phyloP scores from a whole-genome alignment of 176 grass and related monocot species.

The Dactylis glomerata region DNA sequence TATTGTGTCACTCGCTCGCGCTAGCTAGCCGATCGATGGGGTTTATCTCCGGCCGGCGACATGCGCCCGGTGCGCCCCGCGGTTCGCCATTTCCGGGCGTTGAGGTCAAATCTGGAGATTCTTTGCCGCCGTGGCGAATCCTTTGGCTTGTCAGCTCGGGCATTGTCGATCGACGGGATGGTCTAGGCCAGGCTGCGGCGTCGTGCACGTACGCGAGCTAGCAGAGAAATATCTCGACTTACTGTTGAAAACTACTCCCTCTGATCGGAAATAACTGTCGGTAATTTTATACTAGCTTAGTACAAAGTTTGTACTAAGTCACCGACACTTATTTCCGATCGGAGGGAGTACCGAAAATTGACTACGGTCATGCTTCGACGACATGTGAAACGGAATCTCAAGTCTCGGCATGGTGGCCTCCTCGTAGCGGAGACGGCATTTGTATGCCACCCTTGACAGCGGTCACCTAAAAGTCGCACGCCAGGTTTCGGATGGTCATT shows the following conservation, averaged over 20 bases:
- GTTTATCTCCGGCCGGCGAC: neutral
- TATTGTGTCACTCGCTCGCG: constrained; percentile 14
- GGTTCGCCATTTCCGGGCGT: constrained; percentile 7
- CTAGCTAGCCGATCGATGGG: neutral
- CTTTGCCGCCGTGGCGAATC: constrained; percentile 5
- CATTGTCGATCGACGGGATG: neutral
- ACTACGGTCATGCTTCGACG: neutral
- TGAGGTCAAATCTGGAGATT: constrained; percentile 10
- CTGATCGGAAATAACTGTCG: too few species aligned
- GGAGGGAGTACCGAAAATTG: neutral
- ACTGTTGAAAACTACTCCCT: too few species aligned
- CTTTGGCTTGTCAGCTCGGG: neutral
- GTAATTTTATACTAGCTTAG: too few species aligned
- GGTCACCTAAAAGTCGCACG: neutral
- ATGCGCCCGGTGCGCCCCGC: neutral
- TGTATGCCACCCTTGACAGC: neutral
- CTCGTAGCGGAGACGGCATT: neutral
- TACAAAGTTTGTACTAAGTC: too few species aligned
- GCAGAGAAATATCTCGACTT: neutral
- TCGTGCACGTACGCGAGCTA: neutral
- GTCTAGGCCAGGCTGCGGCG: neutral
- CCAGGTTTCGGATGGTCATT: neutral
- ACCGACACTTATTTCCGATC: too few species aligned
- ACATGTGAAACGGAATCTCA: neutral
- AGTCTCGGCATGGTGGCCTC: neutral